Percentiles rank a stretch among this genome's conserved stretches.
These are phyloP conservation scores for Penicillium cosmopolitanum DNA, from an alignment of 495 filamentous ascomycete species.

Conservation along the genomic window DNA sequence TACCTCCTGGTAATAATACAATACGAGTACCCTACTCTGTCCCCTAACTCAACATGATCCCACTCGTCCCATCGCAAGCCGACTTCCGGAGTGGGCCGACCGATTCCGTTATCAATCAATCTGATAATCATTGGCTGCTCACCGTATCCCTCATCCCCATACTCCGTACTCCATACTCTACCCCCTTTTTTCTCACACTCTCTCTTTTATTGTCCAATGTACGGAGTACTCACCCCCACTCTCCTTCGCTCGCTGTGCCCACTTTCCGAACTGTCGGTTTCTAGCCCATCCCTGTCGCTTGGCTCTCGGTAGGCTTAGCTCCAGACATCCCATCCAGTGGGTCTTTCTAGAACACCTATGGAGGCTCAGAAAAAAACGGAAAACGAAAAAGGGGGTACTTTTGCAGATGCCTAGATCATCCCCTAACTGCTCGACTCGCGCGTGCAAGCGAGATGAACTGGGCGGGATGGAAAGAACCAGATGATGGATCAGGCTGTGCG, in stretches of 20 bases:
- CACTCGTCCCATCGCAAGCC: neutral
- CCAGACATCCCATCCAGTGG: neutral
- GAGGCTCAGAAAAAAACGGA: neutral
- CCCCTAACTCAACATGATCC: no score
- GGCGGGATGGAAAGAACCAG: neutral
- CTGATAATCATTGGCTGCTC: slow-evolving; percentile 14
- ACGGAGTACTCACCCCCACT: neutral
- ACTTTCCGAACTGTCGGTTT: slow-evolving; percentile 22
- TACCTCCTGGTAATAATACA: no score
- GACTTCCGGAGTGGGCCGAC: slow-evolving; percentile 16
- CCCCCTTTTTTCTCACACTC: neutral
- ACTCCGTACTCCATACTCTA: neutral
- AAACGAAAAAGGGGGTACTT: neutral
- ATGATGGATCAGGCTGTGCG: neutral
- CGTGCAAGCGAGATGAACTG: no score
- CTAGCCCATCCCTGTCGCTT: slow-evolving; percentile 13
- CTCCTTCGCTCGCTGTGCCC: slow-evolving; percentile 7
- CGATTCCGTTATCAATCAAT: slow-evolving; percentile 28
- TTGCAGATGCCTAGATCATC: neutral
- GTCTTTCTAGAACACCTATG: slow-evolving; percentile 1
- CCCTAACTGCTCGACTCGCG: no score
- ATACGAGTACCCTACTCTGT: no score
- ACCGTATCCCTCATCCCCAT: neutral
- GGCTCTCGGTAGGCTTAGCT: slow-evolving; percentile 9
- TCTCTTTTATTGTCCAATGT: neutral